Base-by-base conservation (phyloP, 345 rosid species). In the Boechera stricta region DNA sequence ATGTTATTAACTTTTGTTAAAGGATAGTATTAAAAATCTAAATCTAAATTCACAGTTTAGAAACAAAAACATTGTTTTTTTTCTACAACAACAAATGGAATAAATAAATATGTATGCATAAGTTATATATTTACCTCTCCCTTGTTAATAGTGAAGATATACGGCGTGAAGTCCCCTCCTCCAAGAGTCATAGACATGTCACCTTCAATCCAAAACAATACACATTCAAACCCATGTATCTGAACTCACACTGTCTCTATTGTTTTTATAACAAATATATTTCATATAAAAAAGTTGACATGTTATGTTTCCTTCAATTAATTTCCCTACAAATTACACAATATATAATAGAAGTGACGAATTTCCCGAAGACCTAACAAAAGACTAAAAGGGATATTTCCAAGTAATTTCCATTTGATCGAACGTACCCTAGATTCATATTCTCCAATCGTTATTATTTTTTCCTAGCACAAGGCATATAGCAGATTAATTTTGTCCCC, bases 141-240 rank as follows among this genome's bases (percentile, higher is more conserved):
- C 21, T 84, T 69, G 52, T 83, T 48, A 33, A 90, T 85, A 3
- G 84, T 87, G 48, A 88, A 67, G 64, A 85, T 77, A 72, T 88
- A 88, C 7, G 87, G 86, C 15, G 78, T 85, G 80, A 92, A 92
- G 85, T 85, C 92, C 67, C 85, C 85, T 78, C 93, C 89, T 29
- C 91, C 93, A 3, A 85, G 77, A 66, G 45, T 75, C 9, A 75
- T 82, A 69, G 79, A 82, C 54, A 80, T 38, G 47, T 82, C 90
- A 62, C 91, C 89, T 31, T 87, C 93, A 6, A 89, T 78, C 11
- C 72, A 83, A 68, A 82, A 81, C 49, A 16, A 16, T 16, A 80
- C 53, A 80, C 59, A 42, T 44, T 66, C 59, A 68, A 9, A 44
- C 13, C 24, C 16, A 65, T 39, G 1, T 39, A 35, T 16, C 0